Conservation (phyloP, 306 rosid genomes). For the Quercus gilva region DNA sequence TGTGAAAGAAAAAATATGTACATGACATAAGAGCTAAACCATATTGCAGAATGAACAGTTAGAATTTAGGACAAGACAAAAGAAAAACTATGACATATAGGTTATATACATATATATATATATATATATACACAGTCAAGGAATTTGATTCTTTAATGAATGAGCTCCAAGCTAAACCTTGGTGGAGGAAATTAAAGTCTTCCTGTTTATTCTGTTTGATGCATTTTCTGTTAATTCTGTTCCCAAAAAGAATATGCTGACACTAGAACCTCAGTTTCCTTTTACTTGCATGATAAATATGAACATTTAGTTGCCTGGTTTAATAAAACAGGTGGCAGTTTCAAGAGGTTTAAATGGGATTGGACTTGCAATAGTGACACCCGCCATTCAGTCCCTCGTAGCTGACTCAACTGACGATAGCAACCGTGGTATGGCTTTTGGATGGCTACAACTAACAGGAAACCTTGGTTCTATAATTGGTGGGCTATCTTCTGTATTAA, state of each 20-base stretch:
- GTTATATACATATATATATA: too few relatives aligned
- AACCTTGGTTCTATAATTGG: conserved; percentile 72
- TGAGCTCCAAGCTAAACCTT: background rate
- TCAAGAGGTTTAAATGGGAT: conserved; percentile 91
- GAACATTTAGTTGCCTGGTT: conserved; percentile 2
- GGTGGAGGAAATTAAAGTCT: background rate
- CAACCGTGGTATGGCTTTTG: conserved; percentile 79
- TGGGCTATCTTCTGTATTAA: conserved; percentile 58
- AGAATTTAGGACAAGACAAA: background rate
- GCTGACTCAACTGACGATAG: conserved; percentile 78
- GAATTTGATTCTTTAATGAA: background rate
- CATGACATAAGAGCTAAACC: background rate
- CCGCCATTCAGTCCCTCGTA: conserved; percentile 75
- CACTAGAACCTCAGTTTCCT: background rate
- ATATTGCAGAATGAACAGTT: background rate
- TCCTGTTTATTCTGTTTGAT: background rate
- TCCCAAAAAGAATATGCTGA: background rate
- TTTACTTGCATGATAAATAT: background rate
- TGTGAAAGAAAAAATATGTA: background rate
- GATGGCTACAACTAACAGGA: conserved; percentile 72
- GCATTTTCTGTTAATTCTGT: background rate
- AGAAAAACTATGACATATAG: background rate
- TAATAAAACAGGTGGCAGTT: conserved; percentile 60
- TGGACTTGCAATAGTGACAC: conserved; percentile 81
- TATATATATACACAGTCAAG: background rate